Percentiles rank a stretch among this genome's conserved stretches.
phyloP scores from a whole-genome alignment of 2,329 filamentous ascomycete species.

The Exophiala aquamarina region DNA sequence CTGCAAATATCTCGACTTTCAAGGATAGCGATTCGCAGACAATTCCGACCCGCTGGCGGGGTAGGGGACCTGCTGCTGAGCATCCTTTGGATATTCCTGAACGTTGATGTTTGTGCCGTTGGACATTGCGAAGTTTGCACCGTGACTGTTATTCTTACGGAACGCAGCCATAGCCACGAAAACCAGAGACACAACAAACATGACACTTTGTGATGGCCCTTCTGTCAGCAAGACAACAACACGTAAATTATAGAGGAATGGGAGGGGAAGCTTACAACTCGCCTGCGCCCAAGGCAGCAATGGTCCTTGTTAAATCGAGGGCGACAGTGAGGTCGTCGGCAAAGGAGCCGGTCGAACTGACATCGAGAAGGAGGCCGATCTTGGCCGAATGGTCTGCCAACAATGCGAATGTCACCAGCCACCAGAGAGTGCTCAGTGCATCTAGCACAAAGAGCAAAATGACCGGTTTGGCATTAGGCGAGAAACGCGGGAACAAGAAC shows the following conservation, averaged over 20 bases:
- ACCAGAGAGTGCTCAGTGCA: constrained; percentile 10
- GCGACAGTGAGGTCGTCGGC: not conserved
- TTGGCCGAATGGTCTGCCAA: constrained; percentile 1
- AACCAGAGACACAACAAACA: not conserved
- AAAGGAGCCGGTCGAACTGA: not conserved
- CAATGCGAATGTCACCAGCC: constrained; percentile 10
- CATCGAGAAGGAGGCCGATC: not conserved
- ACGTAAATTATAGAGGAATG: constrained; percentile 1
- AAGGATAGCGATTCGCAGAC: not conserved
- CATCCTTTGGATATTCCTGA: not conserved
- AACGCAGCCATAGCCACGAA: not conserved
- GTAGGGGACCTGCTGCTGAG: not conserved
- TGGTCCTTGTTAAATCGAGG: constrained; percentile 1
- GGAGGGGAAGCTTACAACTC: constrained; percentile 13
- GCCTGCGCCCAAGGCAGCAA: constrained; percentile 3
- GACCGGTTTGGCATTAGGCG: not conserved
- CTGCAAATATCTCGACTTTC: not conserved
- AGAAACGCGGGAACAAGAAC: constrained; percentile 3
- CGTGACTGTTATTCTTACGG: not conserved
- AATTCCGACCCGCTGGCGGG: not conserved
- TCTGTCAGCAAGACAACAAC: not conserved
- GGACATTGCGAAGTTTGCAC: not conserved
- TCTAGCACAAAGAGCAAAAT: constrained; percentile 7
- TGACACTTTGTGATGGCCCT: not conserved
- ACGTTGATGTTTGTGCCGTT: not conserved